Conservation (phyloP, 805 yeast species). For the Barnettozyma wickerhamii region DNA sequence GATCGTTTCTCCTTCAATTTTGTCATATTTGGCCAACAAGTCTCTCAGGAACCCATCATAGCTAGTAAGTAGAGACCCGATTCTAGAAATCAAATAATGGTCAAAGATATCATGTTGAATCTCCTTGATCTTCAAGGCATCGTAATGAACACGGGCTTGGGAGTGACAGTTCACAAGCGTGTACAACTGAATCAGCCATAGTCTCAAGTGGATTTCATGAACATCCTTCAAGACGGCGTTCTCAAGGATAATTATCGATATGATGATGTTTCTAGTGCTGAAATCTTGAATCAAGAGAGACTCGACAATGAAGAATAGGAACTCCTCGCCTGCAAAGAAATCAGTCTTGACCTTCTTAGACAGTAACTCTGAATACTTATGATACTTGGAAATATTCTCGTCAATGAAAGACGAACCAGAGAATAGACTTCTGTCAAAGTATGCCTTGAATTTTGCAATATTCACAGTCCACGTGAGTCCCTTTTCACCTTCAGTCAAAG, state of each 20-base stretch:
- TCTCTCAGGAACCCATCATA: slow-evolving; percentile 31
- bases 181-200: slow-evolving; percentile 70
- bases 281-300: slow-evolving; percentile 25
- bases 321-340: slow-evolving; percentile 65
- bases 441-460: slow-evolving; percentile 44
- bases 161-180: slow-evolving; percentile 50
- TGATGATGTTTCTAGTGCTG: slow-evolving; percentile 27
- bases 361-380: slow-evolving; percentile 33
- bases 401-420: slow-evolving; percentile 22
- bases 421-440: slow-evolving; percentile 24
- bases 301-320: slow-evolving; percentile 52
- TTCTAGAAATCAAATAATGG: slow-evolving; percentile 46
- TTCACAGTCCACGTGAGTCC: slow-evolving; percentile 33
- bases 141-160: slow-evolving; percentile 47
- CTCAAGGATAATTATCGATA: slow-evolving; percentile 55
- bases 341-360: slow-evolving; percentile 52
- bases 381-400: slow-evolving; percentile 37
- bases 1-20: slow-evolving; percentile 48
- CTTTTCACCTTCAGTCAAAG: slow-evolving; percentile 17
- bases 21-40: slow-evolving; percentile 47
- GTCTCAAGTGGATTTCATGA: slow-evolving; percentile 65
- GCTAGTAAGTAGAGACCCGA: slow-evolving; percentile 42
- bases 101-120: slow-evolving; percentile 72
- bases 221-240: slow-evolving; percentile 49
- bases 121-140: slow-evolving; percentile 59